Conservation (phyloP, 768 basidiomycete genomes). For the Cubamyces sp. region DNA sequence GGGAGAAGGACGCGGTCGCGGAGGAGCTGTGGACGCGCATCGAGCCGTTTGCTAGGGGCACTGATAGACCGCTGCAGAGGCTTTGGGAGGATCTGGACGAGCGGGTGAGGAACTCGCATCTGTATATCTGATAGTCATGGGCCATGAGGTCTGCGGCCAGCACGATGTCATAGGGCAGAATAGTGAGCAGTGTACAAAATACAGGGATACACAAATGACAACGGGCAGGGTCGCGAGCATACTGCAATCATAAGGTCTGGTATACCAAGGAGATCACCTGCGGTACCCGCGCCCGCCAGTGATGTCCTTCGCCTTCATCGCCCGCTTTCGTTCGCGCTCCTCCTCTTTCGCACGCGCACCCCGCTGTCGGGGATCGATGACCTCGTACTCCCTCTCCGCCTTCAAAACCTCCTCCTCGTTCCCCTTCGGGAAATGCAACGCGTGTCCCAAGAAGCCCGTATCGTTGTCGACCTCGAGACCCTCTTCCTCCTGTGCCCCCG, state of each 20-base stretch:
- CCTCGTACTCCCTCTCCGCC: conserved; percentile 86
- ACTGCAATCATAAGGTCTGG: no score
- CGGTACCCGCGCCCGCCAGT: conserved; percentile 33
- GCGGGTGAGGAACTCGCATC: conserved; percentile 24
- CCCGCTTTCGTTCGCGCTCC: conserved; percentile 66
- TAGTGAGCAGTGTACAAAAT: conserved; percentile 8
- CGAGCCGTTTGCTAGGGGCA: conserved; percentile 44
- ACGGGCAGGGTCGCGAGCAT: no score
- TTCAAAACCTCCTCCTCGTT: conserved; percentile 74
- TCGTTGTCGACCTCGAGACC: conserved; percentile 82
- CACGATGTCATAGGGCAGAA: not conserved
- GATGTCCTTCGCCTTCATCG: conserved; percentile 29
- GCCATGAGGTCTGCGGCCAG: not conserved
- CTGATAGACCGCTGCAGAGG: conserved; percentile 46
- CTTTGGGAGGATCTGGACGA: conserved; percentile 50
- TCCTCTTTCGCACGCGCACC: conserved; percentile 79
- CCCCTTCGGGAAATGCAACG: conserved; percentile 77
- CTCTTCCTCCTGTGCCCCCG: conserved; percentile 37
- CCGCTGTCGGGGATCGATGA: conserved; percentile 81
- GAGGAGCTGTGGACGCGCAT: conserved; percentile 59
- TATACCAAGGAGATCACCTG: conserved; percentile 17
- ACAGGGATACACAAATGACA: not conserved
- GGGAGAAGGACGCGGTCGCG: conserved; percentile 51
- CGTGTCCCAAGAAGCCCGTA: conserved; percentile 71
- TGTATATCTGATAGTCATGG: conserved; percentile 21